Conservation (phyloP, 768 basidiomycete species). For the Gyrodon lividus region DNA sequence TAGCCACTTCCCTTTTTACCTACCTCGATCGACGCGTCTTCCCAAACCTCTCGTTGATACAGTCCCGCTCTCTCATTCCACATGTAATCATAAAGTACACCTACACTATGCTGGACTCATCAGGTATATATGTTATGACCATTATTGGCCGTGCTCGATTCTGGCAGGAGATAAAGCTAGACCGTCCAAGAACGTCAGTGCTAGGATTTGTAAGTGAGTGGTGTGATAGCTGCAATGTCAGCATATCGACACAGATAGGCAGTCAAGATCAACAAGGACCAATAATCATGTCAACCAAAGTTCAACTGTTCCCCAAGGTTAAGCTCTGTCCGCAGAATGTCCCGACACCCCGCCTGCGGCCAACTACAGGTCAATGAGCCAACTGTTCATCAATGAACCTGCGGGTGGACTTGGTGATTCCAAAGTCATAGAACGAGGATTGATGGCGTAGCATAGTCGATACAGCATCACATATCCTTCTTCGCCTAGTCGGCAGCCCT, state of each 20-base stretch:
- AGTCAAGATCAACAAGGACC: no score
- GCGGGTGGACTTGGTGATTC: slow-evolving; percentile 44
- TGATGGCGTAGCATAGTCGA: slow-evolving; percentile 58
- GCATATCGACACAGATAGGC: no score
- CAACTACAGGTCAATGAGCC: slow-evolving; percentile 44
- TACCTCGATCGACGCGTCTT: slow-evolving; percentile 1
- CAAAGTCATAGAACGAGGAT: slow-evolving; percentile 46
- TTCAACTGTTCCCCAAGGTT: not conserved
- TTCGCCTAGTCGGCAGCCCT: slow-evolving; percentile 55
- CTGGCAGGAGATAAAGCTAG: not conserved
- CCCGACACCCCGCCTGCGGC: slow-evolving; percentile 60
- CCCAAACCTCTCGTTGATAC: slow-evolving; percentile 11
- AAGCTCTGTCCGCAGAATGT: slow-evolving; percentile 54
- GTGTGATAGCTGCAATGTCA: no score
- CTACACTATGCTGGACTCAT: slow-evolving; percentile 26
- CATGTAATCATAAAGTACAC: slow-evolving; percentile 32
- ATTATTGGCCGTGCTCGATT: slow-evolving; percentile 2
- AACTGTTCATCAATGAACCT: slow-evolving; percentile 47
- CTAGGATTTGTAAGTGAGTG: not conserved
- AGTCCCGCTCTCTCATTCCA: slow-evolving; percentile 13
- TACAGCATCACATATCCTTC: slow-evolving; percentile 56
- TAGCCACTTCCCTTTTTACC: slow-evolving; percentile 32
- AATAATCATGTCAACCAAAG: not conserved
- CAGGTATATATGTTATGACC: slow-evolving; percentile 16
- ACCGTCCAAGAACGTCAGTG: not conserved